These are phyloP conservation scores for Saccharomycopsis oosterbeekiorum DNA, from an alignment of 805 yeast genomes.

Conservation along the genomic window DNA sequence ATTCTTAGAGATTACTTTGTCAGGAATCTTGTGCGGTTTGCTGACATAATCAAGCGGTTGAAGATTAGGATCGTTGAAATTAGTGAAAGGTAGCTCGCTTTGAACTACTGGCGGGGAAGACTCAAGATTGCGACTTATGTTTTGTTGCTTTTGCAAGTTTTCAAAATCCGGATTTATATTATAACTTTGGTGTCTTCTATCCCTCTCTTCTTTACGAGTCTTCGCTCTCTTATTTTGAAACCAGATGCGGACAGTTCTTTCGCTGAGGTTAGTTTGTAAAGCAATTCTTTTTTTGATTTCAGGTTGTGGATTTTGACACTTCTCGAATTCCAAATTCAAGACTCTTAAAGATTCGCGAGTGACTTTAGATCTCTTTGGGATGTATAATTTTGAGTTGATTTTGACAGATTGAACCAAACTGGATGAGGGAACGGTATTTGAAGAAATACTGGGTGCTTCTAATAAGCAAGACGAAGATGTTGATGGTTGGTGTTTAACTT, in stretches of 20 bases:
- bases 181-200: conserved; percentile 26
- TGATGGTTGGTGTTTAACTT: not conserved
- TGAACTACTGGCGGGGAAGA: not conserved
- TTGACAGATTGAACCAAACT: not conserved
- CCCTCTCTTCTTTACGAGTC: conserved; percentile 49
- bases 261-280: conserved; percentile 68
- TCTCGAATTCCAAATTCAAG: conserved; percentile 57
- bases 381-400: not conserved
- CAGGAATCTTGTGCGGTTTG: not conserved
- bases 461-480: not conserved
- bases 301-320: conserved; percentile 68
- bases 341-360: conserved; percentile 70
- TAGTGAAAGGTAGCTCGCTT: not conserved
- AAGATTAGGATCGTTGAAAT: not conserved
- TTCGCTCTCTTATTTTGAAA: conserved; percentile 84
- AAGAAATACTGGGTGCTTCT: not conserved
- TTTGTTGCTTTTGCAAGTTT: conserved; percentile 12
- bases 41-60: not conserved
- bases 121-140: conserved; percentile 1
- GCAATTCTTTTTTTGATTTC: conserved; percentile 62
- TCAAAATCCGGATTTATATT: not conserved
- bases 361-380: conserved; percentile 52
- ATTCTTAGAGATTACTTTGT: not conserved
- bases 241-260: conserved; percentile 86
- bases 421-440: not conserved